Evolutionary conservation across 129 eudicot genomes (phyloP), one percentile per base, ranked within the genome.

Genomic region (Gnaphalium uliginosum): DNA sequence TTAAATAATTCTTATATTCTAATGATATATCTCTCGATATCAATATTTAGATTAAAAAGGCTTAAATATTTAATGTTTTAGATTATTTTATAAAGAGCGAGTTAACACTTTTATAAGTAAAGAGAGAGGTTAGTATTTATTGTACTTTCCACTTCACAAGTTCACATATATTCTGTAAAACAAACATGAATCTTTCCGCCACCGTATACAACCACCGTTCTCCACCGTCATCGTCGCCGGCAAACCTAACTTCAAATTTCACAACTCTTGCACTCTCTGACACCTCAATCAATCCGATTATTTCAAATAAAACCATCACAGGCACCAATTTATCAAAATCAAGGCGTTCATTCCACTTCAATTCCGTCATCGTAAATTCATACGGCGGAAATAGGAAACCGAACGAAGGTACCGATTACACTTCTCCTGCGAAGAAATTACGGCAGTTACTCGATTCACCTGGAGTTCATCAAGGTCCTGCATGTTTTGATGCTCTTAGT

Each of bases 401-500:
- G n/a, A 50, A 71, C 66, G 69, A 63, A 21, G 71, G 69, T 39
- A 23, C 32, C 9, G 30, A 24, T 11, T 72, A 65, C 9, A 53
- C 50, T 72, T 73, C 91, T 67, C 90, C 88, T 30, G 89, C 78
- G 19, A 76, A 82, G 83, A 66, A 74, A 54, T 92, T 93, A 8
- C 83, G 98, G 33, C 67, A 78, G n/a, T 35, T 93, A 53, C 92
- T 93, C 0, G 84, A 81, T 9, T 78, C 95, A 67, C 93, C 98
- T n/a, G 98, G 98, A n/a, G 30, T 90, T 66, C 92, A 93, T 66
- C 98, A 81, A 46, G 98, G 98, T 23, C 98, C 98, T 8, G 98
- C 98, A 46, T 90, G 92, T 81, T 93, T 88, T 73, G 88, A 93
- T 73, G 96, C 96, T 73, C 89, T 93, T 51, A 90, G 96, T 62